Evolutionary conservation across 495 filamentous ascomycete species (phyloP).

Genomic region (Lepraria neglecta): DNA sequence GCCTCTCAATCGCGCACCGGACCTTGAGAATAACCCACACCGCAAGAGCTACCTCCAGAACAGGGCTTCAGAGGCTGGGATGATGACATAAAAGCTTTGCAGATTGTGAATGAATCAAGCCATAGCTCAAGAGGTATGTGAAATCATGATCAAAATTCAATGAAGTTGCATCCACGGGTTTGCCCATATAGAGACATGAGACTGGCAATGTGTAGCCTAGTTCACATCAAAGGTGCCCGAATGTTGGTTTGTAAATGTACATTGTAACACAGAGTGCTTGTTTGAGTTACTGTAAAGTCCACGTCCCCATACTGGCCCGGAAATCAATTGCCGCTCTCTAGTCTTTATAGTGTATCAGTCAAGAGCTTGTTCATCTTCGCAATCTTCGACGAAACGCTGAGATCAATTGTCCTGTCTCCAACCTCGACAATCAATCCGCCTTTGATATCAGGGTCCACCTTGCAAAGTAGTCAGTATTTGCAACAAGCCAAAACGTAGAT

Average conservation of each 20-base stretch:
- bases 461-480: slow-evolving; percentile 12
- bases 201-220: background rate
- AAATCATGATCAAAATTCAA: background rate
- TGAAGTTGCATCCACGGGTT: no score
- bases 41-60: slow-evolving; percentile 45
- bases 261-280: background rate
- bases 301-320: background rate
- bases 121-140: background rate
- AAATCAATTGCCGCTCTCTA: background rate
- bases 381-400: slow-evolving; percentile 90
- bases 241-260: slow-evolving; percentile 3
- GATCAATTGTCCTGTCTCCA: slow-evolving; percentile 95
- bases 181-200: background rate
- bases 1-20: slow-evolving; percentile 72
- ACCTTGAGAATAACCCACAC: slow-evolving; percentile 71
- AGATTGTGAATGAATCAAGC: background rate
- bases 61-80: slow-evolving; percentile 19
- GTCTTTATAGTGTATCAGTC: slow-evolving; percentile 78
- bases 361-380: slow-evolving; percentile 99
- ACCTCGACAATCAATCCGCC: slow-evolving; percentile 95
- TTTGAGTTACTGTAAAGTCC: background rate
- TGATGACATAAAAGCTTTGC: slow-evolving; percentile 22
- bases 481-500: slow-evolving; percentile 5
- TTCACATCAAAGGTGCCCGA: background rate
- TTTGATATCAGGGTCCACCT: slow-evolving; percentile 91